These are phyloP conservation scores for Pulveroboletus sp. DNA, from an alignment of 768 basidiomycete genomes.

Conservation along the genomic window DNA sequence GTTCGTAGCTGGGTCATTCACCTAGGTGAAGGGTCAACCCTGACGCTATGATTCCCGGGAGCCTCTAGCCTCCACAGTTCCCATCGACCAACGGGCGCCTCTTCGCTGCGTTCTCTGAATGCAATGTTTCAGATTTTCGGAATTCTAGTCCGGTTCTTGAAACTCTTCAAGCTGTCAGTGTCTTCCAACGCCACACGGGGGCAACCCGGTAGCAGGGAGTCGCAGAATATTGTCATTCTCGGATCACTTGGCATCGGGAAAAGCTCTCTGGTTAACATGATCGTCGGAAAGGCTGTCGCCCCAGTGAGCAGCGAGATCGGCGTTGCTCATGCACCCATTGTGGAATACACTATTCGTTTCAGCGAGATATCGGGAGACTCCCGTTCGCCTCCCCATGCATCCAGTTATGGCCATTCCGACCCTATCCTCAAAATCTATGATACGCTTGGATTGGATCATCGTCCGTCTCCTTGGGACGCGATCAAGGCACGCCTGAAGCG, in stretches of 20 bases:
- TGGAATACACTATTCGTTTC: constrained; percentile 11
- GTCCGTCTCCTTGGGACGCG: constrained; percentile 11
- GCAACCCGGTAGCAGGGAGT: constrained; percentile 4
- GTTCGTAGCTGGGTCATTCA: background rate
- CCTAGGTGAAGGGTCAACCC: background rate
- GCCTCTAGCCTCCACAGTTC: too few relatives aligned
- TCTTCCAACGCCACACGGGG: background rate
- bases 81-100: background rate
- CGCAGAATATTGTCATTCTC: constrained; percentile 17
- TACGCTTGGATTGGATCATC: constrained; percentile 19
- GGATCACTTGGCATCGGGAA: constrained; percentile 34
- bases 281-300: constrained; percentile 26
- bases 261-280: constrained; percentile 40
- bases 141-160: background rate
- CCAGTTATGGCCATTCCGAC: background rate
- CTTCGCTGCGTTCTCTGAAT: background rate
- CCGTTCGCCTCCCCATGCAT: too few relatives aligned
- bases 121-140: background rate
- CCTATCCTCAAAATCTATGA: constrained; percentile 14
- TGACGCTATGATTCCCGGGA: background rate
- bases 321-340: constrained; percentile 10
- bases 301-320: constrained; percentile 20
- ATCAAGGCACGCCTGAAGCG: constrained; percentile 14
- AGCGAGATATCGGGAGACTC: background rate
- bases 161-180: background rate